Evolutionary conservation across 2,329 filamentous ascomycete genomes (phyloP), one percentile per base, ranked within the genome.

Genomic region (Cercospora brassicicola): DNA sequence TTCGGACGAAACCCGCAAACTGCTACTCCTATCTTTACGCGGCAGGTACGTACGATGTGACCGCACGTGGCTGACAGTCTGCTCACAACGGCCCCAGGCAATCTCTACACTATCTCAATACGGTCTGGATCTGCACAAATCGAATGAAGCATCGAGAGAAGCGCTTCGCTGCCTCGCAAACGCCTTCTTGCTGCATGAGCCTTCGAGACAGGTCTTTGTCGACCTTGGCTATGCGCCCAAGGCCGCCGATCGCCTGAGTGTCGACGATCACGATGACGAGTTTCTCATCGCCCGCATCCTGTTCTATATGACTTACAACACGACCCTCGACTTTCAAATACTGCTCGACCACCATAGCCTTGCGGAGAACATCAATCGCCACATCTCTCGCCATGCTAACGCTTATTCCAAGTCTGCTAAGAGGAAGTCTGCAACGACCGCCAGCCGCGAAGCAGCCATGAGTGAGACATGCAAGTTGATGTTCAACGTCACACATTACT

Each of bases 81-180:
- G 45, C 45, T 51, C 45, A 51, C 26, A 57, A n/a, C 2, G n/a
- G 53, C 53, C 9, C 26, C 69, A 96, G 91, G 92, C 92, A 13
- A 90, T 97, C 18, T 68, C 63, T 10, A 53, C 62, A 33, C 59
- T 68, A 18, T 85, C 88, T 31, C 86, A 83, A 62, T 90, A 94
- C 83, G 91, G 90, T 3, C 92, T 97, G 74, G 85, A 91, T 59
- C 60, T 88, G 86, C 69, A 81, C 85, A 28, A 88, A 87, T 2
- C 82, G 82, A 31, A 53, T 20, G 51, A 85, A 85, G 8, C 90
- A 1, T 90, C 91, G 2, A 88, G 89, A 66, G 91, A 93, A 76
- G 94, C 89, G 0, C 82, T 97, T 45, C 87, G 93, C 74, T 94
- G 93, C 73, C 81, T 98, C 59, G 94, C 92, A 73, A 98, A 98